phyloP scores from a whole-genome alignment of 805 yeast species.

The Starmera pachycereana region DNA sequence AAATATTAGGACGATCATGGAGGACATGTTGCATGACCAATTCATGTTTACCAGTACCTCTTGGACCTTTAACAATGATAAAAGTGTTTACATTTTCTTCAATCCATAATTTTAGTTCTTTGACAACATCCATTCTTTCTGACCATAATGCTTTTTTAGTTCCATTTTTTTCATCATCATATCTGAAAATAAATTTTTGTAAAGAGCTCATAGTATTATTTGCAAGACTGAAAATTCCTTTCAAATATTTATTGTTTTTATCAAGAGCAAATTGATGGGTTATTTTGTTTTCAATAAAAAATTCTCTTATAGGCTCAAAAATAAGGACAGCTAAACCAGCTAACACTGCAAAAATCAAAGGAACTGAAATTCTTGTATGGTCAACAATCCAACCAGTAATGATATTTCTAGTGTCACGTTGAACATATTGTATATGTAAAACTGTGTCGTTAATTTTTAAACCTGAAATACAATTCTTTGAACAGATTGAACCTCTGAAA shows the following conservation, averaged over 20 bases:
- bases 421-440: constrained; percentile 66
- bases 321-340: constrained; percentile 77
- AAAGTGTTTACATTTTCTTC: constrained; percentile 87
- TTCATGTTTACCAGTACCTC: constrained; percentile 89
- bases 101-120: constrained; percentile 67
- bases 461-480: constrained; percentile 88
- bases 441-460: constrained; percentile 50
- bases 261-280: constrained; percentile 46
- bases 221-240: constrained; percentile 23
- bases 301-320: constrained; percentile 89
- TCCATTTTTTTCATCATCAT: constrained; percentile 8
- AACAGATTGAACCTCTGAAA: constrained; percentile 65
- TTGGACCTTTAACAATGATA: constrained; percentile 83
- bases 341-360: constrained; percentile 63
- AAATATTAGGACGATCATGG: constrained; percentile 45
- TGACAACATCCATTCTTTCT: constrained; percentile 58
- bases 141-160: constrained; percentile 42
- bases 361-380: constrained; percentile 79
- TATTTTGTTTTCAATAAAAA: constrained; percentile 65
- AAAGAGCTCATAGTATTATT: constrained; percentile 24
- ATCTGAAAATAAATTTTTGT: constrained; percentile 23
- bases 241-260: constrained; percentile 29
- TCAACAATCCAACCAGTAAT: constrained; percentile 49
- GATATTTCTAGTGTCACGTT: constrained; percentile 39
- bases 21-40: constrained; percentile 62